These are phyloP conservation scores for Solanum aculeatissimum DNA, from an alignment of 305 asterid species.

Conservation along the genomic window DNA sequence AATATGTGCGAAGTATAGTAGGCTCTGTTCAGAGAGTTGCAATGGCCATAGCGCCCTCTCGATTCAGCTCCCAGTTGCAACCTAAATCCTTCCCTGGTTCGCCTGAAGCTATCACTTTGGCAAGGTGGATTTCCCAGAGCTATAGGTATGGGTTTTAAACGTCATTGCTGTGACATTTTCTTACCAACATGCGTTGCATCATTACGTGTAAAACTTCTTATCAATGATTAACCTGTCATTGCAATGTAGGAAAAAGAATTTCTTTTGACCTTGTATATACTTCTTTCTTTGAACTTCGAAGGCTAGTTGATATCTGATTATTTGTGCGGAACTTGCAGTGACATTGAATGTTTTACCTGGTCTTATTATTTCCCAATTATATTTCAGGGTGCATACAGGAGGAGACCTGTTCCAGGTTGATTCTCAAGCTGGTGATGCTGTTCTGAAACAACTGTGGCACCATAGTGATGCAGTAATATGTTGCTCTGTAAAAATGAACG, in stretches of 20 bases:
- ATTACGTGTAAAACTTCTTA: neutral
- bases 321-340: neutral
- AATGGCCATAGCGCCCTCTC: constrained; percentile 89
- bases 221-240: neutral
- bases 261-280: neutral
- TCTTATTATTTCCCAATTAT: neutral
- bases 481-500: constrained; percentile 85
- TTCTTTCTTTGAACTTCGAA: neutral
- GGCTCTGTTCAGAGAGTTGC: constrained; percentile 92
- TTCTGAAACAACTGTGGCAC: constrained; percentile 85
- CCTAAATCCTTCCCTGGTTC: constrained; percentile 68
- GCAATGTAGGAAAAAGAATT: neutral
- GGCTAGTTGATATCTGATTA: neutral
- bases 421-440: constrained; percentile 48
- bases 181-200: neutral
- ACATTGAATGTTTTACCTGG: neutral
- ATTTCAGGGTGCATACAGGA: constrained; percentile 60
- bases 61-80: constrained; percentile 36
- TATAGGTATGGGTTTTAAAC: constrained; percentile 35
- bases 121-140: constrained; percentile 85
- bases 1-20: constrained; percentile 75
- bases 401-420: constrained; percentile 51
- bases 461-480: constrained; percentile 87
- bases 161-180: neutral
- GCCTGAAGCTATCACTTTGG: constrained; percentile 78